Evolutionary conservation across 305 asterid genomes (phyloP).

Genomic region (Petunia hybrid): DNA sequence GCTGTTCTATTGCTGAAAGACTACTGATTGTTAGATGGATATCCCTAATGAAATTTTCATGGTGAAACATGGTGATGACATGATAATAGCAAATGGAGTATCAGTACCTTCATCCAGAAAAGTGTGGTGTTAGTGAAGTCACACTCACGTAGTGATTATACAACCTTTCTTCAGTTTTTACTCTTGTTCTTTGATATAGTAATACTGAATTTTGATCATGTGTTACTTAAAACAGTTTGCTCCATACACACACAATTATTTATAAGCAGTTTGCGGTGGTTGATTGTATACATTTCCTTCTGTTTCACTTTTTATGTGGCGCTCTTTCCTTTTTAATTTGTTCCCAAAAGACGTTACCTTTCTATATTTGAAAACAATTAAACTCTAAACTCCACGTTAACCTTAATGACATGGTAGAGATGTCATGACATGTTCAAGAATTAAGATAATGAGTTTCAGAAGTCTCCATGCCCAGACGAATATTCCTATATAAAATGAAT

Average conservation of each 20-base stretch:
- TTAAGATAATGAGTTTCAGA: no score
- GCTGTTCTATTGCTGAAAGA: neutral
- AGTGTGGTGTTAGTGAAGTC: constrained; percentile 10
- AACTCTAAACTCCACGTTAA: no score
- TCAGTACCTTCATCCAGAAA: neutral
- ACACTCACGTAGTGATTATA: constrained; percentile 2
- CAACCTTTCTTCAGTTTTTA: constrained; percentile 16
- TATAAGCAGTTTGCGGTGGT: neutral
- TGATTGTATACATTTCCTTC: no score
- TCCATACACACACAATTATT: neutral
- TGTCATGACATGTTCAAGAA: no score
- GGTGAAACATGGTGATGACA: neutral
- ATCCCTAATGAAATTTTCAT: neutral
- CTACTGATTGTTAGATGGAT: neutral
- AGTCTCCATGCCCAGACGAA: no score
- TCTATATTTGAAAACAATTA: no score
- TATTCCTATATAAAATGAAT: neutral
- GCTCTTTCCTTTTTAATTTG: no score
- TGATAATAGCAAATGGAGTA: constrained; percentile 11
- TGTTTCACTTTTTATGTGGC: no score
- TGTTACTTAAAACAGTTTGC: neutral
- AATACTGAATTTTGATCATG: neutral
- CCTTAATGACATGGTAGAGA: no score
- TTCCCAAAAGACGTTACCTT: no score
- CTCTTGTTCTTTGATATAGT: constrained; percentile 24